These are phyloP conservation scores for Termitomyces bulborhizus DNA, from an alignment of 768 basidiomycete species.

Conservation along the genomic window DNA sequence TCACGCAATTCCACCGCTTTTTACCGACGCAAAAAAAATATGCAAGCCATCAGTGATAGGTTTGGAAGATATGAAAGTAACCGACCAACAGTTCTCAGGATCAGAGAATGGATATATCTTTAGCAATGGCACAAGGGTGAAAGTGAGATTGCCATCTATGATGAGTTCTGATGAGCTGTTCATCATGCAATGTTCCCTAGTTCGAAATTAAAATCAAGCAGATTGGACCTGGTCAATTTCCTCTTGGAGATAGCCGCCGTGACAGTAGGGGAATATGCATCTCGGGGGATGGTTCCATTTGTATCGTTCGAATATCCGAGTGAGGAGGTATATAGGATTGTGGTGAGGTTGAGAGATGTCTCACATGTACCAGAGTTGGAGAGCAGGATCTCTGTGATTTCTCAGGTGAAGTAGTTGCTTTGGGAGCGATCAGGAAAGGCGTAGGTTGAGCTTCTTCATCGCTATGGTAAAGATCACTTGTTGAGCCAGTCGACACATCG, in stretches of 20 bases:
- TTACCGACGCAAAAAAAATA: not conserved
- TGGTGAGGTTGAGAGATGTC: slow-evolving; percentile 28
- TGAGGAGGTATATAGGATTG: slow-evolving; percentile 24
- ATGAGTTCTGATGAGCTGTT: not conserved
- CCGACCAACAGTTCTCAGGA: not conserved
- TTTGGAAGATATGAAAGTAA: not conserved
- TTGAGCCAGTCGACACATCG: slow-evolving; percentile 25
- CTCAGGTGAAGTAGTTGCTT: slow-evolving; percentile 6
- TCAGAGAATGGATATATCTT: not conserved
- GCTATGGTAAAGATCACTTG: not conserved
- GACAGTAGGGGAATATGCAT: slow-evolving; percentile 39
- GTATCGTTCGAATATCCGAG: slow-evolving; percentile 37
- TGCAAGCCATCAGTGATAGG: not conserved
- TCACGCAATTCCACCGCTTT: not conserved
- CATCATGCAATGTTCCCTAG: slow-evolving; percentile 4
- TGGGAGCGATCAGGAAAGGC: slow-evolving; percentile 12
- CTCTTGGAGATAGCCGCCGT: not conserved
- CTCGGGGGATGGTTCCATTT: slow-evolving; percentile 46
- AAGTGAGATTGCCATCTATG: not conserved
- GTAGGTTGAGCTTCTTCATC: not conserved
- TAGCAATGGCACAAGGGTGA: not conserved
- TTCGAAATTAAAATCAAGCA: slow-evolving; percentile 8
- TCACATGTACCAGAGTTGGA: slow-evolving; percentile 17
- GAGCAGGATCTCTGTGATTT: not conserved
- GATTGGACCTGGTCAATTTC: not conserved